These are phyloP conservation scores for Phytophthora tubulina DNA, from an alignment of 352 stramenopile genomes.

Conservation along the genomic window DNA sequence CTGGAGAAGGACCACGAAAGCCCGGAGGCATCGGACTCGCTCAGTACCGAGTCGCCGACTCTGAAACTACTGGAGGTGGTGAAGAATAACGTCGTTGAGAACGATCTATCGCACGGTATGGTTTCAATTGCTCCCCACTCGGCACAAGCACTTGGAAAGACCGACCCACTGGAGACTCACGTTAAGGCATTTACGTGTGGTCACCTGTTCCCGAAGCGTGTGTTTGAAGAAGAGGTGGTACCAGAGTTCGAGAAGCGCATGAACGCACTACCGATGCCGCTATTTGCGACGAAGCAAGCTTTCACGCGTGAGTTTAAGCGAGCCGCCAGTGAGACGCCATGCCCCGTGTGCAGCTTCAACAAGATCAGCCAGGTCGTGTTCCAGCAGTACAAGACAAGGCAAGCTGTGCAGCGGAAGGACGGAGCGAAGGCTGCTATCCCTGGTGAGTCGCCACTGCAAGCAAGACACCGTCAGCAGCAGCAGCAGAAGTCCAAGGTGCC, in stretches of 20 bases:
- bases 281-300: slow-evolving; percentile 74
- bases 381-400: slow-evolving; percentile 39
- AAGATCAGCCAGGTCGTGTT: slow-evolving; percentile 75
- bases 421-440: not conserved
- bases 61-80: slow-evolving; percentile 67
- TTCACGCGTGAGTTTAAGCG: slow-evolving; percentile 76
- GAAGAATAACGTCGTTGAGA: slow-evolving; percentile 81
- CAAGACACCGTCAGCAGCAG: not conserved
- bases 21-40: slow-evolving; percentile 7
- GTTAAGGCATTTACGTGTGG: slow-evolving; percentile 88
- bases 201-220: slow-evolving; percentile 85
- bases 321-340: slow-evolving; percentile 72
- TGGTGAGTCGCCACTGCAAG: slow-evolving; percentile 2
- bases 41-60: slow-evolving; percentile 28
- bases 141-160: slow-evolving; percentile 75
- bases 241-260: slow-evolving; percentile 87
- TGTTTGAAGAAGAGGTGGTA: slow-evolving; percentile 88
- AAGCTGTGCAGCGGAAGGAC: slow-evolving; percentile 2
- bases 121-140: slow-evolving; percentile 75
- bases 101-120: slow-evolving; percentile 61
- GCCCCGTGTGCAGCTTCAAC: slow-evolving; percentile 85
- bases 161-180: slow-evolving; percentile 87
- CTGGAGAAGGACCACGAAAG: slow-evolving; percentile 48
- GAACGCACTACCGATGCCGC: slow-evolving; percentile 61
- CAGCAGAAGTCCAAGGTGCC: slow-evolving; percentile 25